phyloP scores from a whole-genome alignment of 345 rosid species.

The Boechera retrofracta region DNA sequence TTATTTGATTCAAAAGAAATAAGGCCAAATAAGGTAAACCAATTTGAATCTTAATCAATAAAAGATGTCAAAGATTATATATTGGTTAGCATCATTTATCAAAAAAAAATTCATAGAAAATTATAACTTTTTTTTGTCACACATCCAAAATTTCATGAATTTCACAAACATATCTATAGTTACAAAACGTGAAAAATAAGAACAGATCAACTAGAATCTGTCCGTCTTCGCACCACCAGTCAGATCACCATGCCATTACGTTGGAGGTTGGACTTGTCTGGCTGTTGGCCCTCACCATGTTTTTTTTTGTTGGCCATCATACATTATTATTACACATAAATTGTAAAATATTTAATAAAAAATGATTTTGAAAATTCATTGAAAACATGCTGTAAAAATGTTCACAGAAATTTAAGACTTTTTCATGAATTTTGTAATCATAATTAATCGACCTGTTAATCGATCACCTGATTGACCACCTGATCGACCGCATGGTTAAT shows the following conservation, averaged over 20 bases:
- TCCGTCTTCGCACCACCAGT: background rate
- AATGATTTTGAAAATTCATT: background rate
- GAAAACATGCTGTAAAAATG: slow-evolving; percentile 3
- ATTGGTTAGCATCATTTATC: too few relatives aligned
- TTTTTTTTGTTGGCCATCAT: background rate
- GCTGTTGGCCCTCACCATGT: background rate
- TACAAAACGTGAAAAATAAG: too few relatives aligned
- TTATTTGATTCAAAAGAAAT: background rate
- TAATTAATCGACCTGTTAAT: too few relatives aligned
- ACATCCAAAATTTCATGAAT: too few relatives aligned
- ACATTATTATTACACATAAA: background rate
- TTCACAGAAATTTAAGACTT: background rate
- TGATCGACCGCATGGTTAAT: too few relatives aligned
- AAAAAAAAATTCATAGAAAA: too few relatives aligned
- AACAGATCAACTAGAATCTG: too few relatives aligned
- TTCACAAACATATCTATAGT: too few relatives aligned
- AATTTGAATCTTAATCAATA: background rate
- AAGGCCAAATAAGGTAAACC: background rate
- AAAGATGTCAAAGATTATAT: too few relatives aligned
- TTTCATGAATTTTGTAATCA: background rate
- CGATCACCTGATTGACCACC: too few relatives aligned
- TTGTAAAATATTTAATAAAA: background rate
- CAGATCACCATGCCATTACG: background rate
- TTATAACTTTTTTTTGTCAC: too few relatives aligned
- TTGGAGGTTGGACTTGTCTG: slow-evolving; percentile 1